These are phyloP conservation scores for Dactylellina haptotyla DNA, from an alignment of 2,329 filamentous ascomycete genomes.

Conservation along the genomic window DNA sequence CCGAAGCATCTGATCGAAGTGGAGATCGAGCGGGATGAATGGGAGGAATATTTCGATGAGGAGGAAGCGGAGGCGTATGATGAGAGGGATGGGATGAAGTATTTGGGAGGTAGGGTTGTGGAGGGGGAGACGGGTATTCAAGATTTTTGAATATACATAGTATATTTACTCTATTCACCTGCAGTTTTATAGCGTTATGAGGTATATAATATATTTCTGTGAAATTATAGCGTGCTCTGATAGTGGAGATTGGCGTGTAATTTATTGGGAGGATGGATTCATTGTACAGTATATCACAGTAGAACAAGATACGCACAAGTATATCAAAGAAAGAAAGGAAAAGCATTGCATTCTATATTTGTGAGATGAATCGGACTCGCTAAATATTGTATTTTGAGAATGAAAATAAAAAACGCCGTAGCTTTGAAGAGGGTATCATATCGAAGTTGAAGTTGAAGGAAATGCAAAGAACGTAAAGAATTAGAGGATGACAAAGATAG, in stretches of 20 bases:
- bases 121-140: constrained; percentile 49
- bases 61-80: constrained; percentile 45
- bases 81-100: constrained; percentile 44
- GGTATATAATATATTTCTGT: not conserved
- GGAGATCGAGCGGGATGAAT: constrained; percentile 47
- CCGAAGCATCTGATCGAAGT: constrained; percentile 44
- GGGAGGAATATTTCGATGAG: constrained; percentile 51
- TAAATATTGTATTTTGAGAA: constrained; percentile 11
- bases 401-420: constrained; percentile 29
- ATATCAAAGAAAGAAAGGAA: not conserved
- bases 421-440: constrained; percentile 39
- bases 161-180: not conserved
- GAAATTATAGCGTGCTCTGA: too few relatives aligned
- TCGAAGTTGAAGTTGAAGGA: constrained; percentile 5
- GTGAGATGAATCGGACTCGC: constrained; percentile 18
- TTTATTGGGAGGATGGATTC: not conserved
- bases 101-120: constrained; percentile 31
- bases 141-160: constrained; percentile 43
- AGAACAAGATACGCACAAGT: not conserved
- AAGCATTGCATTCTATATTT: constrained; percentile 24
- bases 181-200: not conserved
- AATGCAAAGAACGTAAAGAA: constrained; percentile 24
- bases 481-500: not conserved
- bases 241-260: not conserved
- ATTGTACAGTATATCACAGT: constrained; percentile 14